Evolutionary conservation across 2,329 filamentous ascomycete genomes (phyloP), one percentile per base, ranked within the genome.

Genomic region (Trichoderma breve): DNA sequence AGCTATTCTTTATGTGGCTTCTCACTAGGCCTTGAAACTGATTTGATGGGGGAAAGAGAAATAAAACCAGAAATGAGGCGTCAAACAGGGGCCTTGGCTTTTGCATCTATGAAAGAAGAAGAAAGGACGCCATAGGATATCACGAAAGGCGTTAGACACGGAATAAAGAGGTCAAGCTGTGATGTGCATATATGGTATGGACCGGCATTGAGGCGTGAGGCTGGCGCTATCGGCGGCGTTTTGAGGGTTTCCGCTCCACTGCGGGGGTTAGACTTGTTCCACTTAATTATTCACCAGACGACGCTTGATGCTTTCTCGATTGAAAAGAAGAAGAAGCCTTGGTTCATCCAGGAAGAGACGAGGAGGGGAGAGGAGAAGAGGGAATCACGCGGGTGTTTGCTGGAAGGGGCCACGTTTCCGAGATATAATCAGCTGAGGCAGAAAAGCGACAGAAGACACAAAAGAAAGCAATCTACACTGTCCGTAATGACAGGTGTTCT

Each of bases 1-100:
- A 99, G 84, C 88, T 98, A 76, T 85, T 95, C 71, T 97, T 98
- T 82, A 99, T 98, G 95, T 96, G 95, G 91, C 82, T 89, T 75
- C 82, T 90, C 72, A 88, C 84, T 73, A 81, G 84, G 72, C 81
- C 83, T 32, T 87, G 74, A 76, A 69, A 28, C 1, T 6, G 14
- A 24, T 21, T 24, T 26, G 7, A 34, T 61, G 12, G 9, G 34
- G 32, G 12, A 43, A 66, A 8, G 21, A n/a, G 28, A 68, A 60
- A 53, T 24, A 53, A 53, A 51, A 53, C 24, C 47, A 53, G 6
- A 21, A 28, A 28, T 55, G 28, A 66, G 43, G 63, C 30, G 34
- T 24, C 51, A 21, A 9, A 21, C 6, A 53, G 4, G 21, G 28
- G 24, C 15, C 15, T 30, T 11, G 51, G 12, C 9, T 30, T 30